These are phyloP conservation scores for Dentipellis sp. DNA, from an alignment of 768 basidiomycete genomes.

Conservation along the genomic window DNA sequence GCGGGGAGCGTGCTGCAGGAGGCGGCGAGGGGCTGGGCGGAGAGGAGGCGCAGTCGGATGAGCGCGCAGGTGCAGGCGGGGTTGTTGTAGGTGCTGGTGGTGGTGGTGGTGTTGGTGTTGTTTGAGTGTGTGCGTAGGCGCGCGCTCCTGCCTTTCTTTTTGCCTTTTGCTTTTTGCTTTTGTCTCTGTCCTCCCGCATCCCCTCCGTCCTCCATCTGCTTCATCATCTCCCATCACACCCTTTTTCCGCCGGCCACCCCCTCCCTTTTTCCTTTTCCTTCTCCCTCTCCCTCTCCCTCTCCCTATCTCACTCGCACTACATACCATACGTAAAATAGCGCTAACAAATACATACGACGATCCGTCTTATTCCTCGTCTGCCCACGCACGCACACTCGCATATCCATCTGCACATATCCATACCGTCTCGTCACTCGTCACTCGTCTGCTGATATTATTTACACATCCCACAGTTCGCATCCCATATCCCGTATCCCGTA, in stretches of 20 bases:
- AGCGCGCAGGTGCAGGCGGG: neutral
- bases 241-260: too few relatives aligned
- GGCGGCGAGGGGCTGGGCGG: slow-evolving; percentile 38
- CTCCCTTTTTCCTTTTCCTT: too few relatives aligned
- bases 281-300: too few relatives aligned
- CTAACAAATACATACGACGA: too few relatives aligned
- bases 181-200: neutral
- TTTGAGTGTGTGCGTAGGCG: neutral
- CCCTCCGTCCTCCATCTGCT: too few relatives aligned
- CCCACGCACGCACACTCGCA: too few relatives aligned
- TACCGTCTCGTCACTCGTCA: neutral
- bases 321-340: too few relatives aligned
- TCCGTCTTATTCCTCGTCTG: too few relatives aligned
- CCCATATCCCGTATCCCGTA: too few relatives aligned
- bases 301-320: too few relatives aligned
- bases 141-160: neutral
- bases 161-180: neutral
- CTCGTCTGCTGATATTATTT: neutral
- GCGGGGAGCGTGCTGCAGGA: slow-evolving; percentile 63
- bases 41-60: too few relatives aligned
- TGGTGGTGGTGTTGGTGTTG: neutral
- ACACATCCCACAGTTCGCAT: neutral
- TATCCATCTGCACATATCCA: neutral
- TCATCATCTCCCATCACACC: too few relatives aligned
- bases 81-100: neutral